These are phyloP conservation scores for Naumovozyma castellii DNA, from an alignment of 805 yeast genomes.

Conservation along the genomic window DNA sequence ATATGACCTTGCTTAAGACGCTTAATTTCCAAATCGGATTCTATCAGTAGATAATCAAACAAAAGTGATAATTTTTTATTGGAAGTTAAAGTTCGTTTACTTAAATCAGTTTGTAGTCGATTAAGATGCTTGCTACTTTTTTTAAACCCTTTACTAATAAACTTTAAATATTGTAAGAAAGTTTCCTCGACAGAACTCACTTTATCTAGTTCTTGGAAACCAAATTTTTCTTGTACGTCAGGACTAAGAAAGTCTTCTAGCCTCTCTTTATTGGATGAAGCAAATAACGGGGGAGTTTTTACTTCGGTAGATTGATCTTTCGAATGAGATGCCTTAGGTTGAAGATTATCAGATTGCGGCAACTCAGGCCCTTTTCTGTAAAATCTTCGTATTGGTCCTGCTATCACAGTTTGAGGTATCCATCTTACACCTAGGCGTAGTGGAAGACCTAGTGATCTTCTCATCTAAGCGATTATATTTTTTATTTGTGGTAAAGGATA, in stretches of 20 bases:
- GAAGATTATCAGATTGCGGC: background rate
- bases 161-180: slow-evolving; percentile 18
- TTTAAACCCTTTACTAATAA: slow-evolving; percentile 17
- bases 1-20: slow-evolving; percentile 8
- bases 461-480: no score
- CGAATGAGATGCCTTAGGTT: background rate
- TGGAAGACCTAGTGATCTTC: background rate
- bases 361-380: background rate
- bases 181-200: slow-evolving; percentile 10
- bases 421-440: no score
- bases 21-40: slow-evolving; percentile 18
- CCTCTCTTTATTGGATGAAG: no score
- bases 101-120: slow-evolving; percentile 6
- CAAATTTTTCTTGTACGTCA: background rate
- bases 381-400: no score
- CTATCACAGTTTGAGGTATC: no score
- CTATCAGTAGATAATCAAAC: slow-evolving; percentile 17
- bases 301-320: no score
- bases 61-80: slow-evolving; percentile 7
- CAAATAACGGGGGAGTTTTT: background rate
- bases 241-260: no score
- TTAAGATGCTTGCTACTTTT: slow-evolving; percentile 16
- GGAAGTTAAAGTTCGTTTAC: background rate
- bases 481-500: no score
- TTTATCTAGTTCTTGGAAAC: slow-evolving; percentile 1